phyloP scores from a whole-genome alignment of 495 filamentous ascomycete genomes.

The Penicillium steckii region DNA sequence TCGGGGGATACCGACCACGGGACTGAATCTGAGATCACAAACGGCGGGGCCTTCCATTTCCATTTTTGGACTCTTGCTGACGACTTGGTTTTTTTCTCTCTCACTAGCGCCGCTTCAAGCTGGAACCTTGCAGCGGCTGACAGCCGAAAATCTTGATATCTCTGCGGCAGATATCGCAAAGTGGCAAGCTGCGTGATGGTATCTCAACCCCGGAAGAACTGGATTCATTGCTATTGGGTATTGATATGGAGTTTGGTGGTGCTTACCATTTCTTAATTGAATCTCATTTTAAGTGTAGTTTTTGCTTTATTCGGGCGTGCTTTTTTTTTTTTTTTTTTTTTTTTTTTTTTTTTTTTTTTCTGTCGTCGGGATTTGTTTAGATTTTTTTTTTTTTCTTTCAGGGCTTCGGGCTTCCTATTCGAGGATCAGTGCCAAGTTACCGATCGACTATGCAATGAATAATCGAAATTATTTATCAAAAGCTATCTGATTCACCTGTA shows the following conservation, averaged over 20 bases:
- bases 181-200: constrained; percentile 33
- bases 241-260: constrained; percentile 17
- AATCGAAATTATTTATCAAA: neutral
- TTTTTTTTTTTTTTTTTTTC: neutral
- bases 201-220: neutral
- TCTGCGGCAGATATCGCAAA: constrained; percentile 32
- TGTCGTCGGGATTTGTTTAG: neutral
- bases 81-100: neutral
- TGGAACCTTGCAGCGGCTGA: constrained; percentile 28
- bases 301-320: neutral
- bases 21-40: neutral
- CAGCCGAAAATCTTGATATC: constrained; percentile 39
- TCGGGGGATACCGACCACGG: neutral
- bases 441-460: neutral
- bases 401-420: neutral
- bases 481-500: neutral
- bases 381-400: neutral
- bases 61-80: constrained; percentile 16
- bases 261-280: neutral
- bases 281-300: neutral
- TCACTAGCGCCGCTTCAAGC: constrained; percentile 30
- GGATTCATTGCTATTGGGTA: constrained; percentile 1
- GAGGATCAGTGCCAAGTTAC: neutral
- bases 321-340: neutral
- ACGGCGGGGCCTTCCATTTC: neutral